Evolutionary conservation across 352 stramenopile genomes (phyloP).

Genomic region (Poterioochromonas sp.): DNA sequence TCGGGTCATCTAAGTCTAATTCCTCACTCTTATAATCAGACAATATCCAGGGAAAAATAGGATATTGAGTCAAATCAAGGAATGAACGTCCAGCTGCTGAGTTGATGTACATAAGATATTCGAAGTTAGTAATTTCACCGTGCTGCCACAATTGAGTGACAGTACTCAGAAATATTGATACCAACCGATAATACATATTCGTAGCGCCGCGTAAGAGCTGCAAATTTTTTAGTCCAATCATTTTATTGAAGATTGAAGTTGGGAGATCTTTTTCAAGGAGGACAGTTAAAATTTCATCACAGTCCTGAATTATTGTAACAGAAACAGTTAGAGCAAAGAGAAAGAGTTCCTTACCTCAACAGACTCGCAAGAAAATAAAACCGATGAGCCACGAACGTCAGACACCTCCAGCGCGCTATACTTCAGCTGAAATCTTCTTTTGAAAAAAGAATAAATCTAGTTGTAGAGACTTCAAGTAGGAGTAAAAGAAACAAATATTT

Average conservation of each 20-base stretch:
- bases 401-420: slow-evolving; percentile 15
- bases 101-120: slow-evolving; percentile 93
- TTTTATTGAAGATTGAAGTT: slow-evolving; percentile 4
- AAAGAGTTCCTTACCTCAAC: neutral
- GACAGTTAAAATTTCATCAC: neutral
- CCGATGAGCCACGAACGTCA: neutral
- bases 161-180: neutral
- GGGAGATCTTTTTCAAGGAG: neutral
- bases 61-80: slow-evolving; percentile 91
- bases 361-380: slow-evolving; percentile 16
- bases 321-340: neutral
- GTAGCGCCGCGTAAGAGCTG: neutral
- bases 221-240: slow-evolving; percentile 23
- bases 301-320: neutral
- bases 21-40: slow-evolving; percentile 64
- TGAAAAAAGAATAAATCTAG: slow-evolving; percentile 23
- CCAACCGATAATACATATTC: neutral
- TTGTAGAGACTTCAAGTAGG: too few relatives aligned
- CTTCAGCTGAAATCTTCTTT: slow-evolving; percentile 11
- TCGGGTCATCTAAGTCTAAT: slow-evolving; percentile 78
- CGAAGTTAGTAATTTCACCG: slow-evolving; percentile 74
- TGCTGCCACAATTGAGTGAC: slow-evolving; percentile 55
- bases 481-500: too few relatives aligned
- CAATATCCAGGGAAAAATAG: slow-evolving; percentile 82
- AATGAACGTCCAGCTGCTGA: slow-evolving; percentile 72